These are phyloP conservation scores for Saccharomyces cerevisiae DNA, from an alignment of 805 yeast genomes.

Conservation along the genomic window DNA sequence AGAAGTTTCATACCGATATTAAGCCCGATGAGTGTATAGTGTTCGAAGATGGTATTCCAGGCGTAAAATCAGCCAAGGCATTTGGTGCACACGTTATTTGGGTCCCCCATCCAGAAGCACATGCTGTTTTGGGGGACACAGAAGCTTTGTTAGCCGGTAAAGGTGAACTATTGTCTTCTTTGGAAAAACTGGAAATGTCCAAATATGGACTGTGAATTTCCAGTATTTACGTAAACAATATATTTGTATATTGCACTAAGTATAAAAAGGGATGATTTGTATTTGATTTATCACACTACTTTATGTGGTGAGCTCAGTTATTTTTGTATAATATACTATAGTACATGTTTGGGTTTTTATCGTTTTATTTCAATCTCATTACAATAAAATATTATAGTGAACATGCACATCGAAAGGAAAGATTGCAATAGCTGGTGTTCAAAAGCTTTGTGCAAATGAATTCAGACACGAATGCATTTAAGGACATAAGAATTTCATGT, in stretches of 20 bases:
- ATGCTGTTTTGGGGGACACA: conserved; percentile 46
- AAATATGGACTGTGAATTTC: conserved; percentile 37
- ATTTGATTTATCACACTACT: neutral
- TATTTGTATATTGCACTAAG: too few relatives aligned
- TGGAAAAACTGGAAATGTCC: conserved; percentile 44
- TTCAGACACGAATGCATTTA: conserved; percentile 10
- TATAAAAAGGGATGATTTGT: neutral
- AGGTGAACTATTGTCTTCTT: conserved; percentile 48
- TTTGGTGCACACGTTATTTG: conserved; percentile 86
- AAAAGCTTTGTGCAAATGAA: neutral
- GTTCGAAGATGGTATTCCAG: conserved; percentile 94
- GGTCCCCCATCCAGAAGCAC: conserved; percentile 83
- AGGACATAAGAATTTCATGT: conserved; percentile 36
- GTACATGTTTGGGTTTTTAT: neutral
- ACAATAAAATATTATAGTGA: neutral
- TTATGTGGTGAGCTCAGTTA: neutral
- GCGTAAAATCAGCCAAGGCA: conserved; percentile 73
- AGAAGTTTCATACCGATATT: conserved; percentile 39
- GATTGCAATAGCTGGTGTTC: neutral
- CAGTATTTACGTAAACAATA: conserved; percentile 3
- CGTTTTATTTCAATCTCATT: neutral
- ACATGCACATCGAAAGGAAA: neutral
- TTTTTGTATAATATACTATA: neutral
- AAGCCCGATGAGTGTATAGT: conserved; percentile 72
- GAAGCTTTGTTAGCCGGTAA: conserved; percentile 42